phyloP scores from a whole-genome alignment of 176 grass and related monocot species.

The Aegilops umbellulata region DNA sequence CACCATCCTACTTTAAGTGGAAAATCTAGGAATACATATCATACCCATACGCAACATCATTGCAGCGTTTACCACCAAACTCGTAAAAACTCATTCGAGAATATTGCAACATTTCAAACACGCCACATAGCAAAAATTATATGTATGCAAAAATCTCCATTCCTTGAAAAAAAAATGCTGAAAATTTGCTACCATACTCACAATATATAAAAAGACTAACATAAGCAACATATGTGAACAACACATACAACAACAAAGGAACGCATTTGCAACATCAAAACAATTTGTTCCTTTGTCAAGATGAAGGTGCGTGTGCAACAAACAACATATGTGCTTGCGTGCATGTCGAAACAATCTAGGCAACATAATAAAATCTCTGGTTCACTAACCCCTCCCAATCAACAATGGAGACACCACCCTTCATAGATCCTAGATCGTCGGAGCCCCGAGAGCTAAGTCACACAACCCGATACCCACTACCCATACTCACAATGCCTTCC shows the following conservation, averaged over 20 bases:
- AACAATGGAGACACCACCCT: too few relatives aligned
- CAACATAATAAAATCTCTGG: too few relatives aligned
- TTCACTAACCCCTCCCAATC: too few relatives aligned
- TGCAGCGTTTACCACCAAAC: neutral
- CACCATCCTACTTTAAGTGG: neutral
- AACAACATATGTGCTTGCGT: neutral
- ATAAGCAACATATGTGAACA: too few relatives aligned
- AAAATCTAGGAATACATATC: neutral
- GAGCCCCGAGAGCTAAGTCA: too few relatives aligned
- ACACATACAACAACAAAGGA: too few relatives aligned
- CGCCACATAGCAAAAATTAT: rapidly evolving
- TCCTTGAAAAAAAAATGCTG: neutral
- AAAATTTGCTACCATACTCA: neutral
- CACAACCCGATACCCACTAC: too few relatives aligned
- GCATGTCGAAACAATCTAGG: too few relatives aligned
- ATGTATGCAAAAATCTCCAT: neutral
- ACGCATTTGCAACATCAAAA: too few relatives aligned
- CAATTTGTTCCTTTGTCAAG: neutral
- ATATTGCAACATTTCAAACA: neutral
- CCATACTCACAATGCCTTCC: too few relatives aligned
- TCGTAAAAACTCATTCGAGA: neutral
- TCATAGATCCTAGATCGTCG: too few relatives aligned
- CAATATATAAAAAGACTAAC: too few relatives aligned
- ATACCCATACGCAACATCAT: neutral
- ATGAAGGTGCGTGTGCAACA: neutral